Evolutionary conservation across 1,139 yeast genomes (phyloP), one percentile per base, ranked within the genome.

Genomic region (Blastobotrys serpentis): DNA sequence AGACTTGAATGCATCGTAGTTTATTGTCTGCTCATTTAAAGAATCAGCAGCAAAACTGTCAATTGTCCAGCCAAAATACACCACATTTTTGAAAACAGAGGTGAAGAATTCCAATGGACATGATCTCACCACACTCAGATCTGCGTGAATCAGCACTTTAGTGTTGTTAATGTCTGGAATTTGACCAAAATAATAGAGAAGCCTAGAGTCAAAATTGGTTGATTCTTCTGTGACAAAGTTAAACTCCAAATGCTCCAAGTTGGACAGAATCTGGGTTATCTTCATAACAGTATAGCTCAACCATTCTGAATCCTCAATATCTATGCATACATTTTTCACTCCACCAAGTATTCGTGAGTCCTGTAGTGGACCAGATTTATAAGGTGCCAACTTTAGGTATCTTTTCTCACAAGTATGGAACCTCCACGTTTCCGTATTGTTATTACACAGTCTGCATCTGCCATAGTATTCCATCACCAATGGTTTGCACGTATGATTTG

Each of bases 371-470:
- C 5, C n/a, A 5, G 34, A 13, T 13, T 13, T 30, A 6, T 30
- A 7, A 7, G 16, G 16, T 5, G n/a, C n/a, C 34, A 30, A 13
- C 16, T 7, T 7, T 11, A 30, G 16, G n/a, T 30, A 30, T 13
- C 34, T 30, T 30, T 30, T 30, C n/a, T 13, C n/a, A 11, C 34
- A 30, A 6, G n/a, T 30, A 11, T 30, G 34, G n/a, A 30, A 30
- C 34, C 34, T 11, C 34, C 34, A 30, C 4, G 34, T 30, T 11
- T 7, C n/a, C n/a, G 34, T 11, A 23, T 23, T 23, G 8, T 23
- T 23, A 6, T 10, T 10, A 23, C 26, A 23, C 26, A 10, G 10
- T 10, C 26, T 10, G 10, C 26, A 23, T 10, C 10, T 23, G 26
- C 26, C 26, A 10, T 23, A 10, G 10, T 23, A 23, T 6, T 23